Conservation (phyloP, 2,329 filamentous ascomycete genomes). For the Pseudogymnoascus sp. region DNA sequence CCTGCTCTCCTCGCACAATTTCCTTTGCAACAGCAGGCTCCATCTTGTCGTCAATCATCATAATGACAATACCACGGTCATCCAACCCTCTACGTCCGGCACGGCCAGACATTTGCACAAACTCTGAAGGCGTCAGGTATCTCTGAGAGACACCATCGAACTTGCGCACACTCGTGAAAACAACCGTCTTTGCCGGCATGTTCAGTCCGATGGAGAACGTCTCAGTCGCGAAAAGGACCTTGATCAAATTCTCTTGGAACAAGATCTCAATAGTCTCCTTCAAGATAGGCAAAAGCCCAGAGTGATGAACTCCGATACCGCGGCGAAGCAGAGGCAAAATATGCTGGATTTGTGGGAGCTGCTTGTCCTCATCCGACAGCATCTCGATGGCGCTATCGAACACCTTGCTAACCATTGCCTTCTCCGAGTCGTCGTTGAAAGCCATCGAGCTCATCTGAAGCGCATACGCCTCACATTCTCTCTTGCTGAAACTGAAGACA, state of each 20-base stretch:
- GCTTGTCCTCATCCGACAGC: slow-evolving; percentile 83
- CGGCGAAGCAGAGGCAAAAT: slow-evolving; percentile 81
- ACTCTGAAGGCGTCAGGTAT: slow-evolving; percentile 89
- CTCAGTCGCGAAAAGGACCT: slow-evolving; percentile 95
- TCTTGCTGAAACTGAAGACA: slow-evolving; percentile 98
- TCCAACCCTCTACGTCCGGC: slow-evolving; percentile 95
- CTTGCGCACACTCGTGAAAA: slow-evolving; percentile 96
- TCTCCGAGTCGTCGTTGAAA: slow-evolving; percentile 96
- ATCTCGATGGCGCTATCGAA: slow-evolving; percentile 91
- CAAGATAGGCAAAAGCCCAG: slow-evolving; percentile 84
- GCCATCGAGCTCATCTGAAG: slow-evolving; percentile 78
- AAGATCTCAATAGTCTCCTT: slow-evolving; percentile 99
- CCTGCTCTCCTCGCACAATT: slow-evolving; percentile 93
- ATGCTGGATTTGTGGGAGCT: slow-evolving; percentile 82
- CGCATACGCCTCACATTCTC: slow-evolving; percentile 87
- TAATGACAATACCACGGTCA: slow-evolving; percentile 96
- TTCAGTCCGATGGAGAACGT: slow-evolving; percentile 98
- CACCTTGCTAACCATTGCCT: slow-evolving; percentile 87
- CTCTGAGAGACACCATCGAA: slow-evolving; percentile 77
- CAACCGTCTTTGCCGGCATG: slow-evolving; percentile 98
- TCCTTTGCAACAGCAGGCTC: slow-evolving; percentile 89
- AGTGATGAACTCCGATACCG: slow-evolving; percentile 96
- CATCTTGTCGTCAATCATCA: slow-evolving; percentile 98
- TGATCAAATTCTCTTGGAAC: slow-evolving; percentile 96
- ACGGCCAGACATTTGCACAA: slow-evolving; percentile 97